These are phyloP conservation scores for Torulaspora indica DNA, from an alignment of 805 yeast genomes.

Conservation along the genomic window DNA sequence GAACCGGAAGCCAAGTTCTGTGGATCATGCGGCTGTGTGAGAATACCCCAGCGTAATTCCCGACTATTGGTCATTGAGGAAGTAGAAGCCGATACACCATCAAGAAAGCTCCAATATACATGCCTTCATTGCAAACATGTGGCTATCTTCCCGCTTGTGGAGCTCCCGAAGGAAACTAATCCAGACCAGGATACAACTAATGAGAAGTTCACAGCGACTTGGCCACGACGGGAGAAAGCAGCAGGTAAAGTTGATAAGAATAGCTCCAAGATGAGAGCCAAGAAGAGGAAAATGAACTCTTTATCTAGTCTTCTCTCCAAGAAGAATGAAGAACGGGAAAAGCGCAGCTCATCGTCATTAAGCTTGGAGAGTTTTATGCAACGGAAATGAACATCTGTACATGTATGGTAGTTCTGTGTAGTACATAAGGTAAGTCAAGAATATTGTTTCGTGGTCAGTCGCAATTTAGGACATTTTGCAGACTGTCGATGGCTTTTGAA, in stretches of 20 bases:
- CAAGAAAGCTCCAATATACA: constrained; percentile 22
- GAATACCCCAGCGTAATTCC: constrained; percentile 27
- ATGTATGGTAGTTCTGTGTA: constrained; percentile 1
- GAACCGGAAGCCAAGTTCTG: constrained; percentile 30
- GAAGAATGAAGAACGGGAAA: constrained; percentile 40
- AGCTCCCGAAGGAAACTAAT: not conserved
- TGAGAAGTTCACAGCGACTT: constrained; percentile 25
- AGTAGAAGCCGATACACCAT: not conserved
- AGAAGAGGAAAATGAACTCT: constrained; percentile 45
- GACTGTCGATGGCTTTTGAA: constrained; percentile 12
- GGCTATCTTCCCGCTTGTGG: constrained; percentile 15
- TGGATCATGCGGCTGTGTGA: constrained; percentile 30
- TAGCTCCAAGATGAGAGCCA: constrained; percentile 40
- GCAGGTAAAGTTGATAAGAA: constrained; percentile 11
- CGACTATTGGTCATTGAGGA: constrained; percentile 7
- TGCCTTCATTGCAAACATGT: constrained; percentile 32
- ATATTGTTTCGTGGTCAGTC: constrained; percentile 3
- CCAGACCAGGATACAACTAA: not conserved
- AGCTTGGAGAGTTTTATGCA: constrained; percentile 50
- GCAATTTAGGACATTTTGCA: constrained; percentile 11
- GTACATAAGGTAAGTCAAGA: not conserved
- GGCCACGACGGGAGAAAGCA: constrained; percentile 19
- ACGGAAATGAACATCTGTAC: not conserved
- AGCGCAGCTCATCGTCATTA: constrained; percentile 36
- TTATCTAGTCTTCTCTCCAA: constrained; percentile 40